phyloP scores from a whole-genome alignment of 805 yeast species.

The Pichia occidentalis region DNA sequence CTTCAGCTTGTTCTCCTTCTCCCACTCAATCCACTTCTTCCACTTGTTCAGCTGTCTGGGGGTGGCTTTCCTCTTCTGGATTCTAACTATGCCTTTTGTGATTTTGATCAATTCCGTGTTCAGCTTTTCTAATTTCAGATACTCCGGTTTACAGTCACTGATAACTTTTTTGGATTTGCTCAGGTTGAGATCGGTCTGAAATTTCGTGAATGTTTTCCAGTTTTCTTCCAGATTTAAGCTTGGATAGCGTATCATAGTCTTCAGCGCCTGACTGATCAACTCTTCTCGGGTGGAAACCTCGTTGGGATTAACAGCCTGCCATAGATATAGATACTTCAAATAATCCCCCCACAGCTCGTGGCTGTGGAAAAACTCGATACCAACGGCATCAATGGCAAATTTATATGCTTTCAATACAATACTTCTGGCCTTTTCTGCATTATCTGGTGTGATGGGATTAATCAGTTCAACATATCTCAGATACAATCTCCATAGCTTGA shows the following conservation, averaged over 20 bases:
- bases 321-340: constrained; percentile 64
- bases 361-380: constrained; percentile 60
- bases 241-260: constrained; percentile 69
- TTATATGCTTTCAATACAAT: constrained; percentile 77
- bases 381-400: constrained; percentile 70
- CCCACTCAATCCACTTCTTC: constrained; percentile 77
- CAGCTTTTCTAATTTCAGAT: constrained; percentile 80
- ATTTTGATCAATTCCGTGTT: constrained; percentile 62
- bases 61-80: constrained; percentile 17
- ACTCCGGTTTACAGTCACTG: constrained; percentile 73
- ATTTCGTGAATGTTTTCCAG: constrained; percentile 75
- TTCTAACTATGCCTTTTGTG: constrained; percentile 29
- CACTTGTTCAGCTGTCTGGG: constrained; percentile 48
- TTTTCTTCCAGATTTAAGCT: constrained; percentile 63
- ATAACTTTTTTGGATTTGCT: constrained; percentile 78
- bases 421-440: constrained; percentile 63
- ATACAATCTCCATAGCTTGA: constrained; percentile 71
- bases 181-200: constrained; percentile 70
- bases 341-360: constrained; percentile 77
- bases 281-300: constrained; percentile 81
- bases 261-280: constrained; percentile 64
- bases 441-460: constrained; percentile 58
- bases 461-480: constrained; percentile 69
- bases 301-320: constrained; percentile 77
- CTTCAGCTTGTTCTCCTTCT: constrained; percentile 61